phyloP scores from a whole-genome alignment of 257 asterid genomes.

The Nicotiana paniculata region DNA sequence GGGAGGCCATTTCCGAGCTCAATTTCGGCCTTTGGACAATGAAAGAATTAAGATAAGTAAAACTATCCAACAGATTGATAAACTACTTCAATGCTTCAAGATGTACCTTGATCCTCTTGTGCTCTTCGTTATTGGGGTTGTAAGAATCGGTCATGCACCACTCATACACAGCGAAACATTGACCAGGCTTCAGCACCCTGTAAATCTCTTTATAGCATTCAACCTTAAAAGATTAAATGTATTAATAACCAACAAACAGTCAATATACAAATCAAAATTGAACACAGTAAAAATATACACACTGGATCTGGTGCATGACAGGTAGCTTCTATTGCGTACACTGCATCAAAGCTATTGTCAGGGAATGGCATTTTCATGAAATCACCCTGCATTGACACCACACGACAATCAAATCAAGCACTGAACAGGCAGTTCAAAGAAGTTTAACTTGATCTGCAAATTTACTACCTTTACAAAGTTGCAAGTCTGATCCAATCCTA shows the following conservation, averaged over 20 bases:
- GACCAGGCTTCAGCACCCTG: slow-evolving; percentile 95
- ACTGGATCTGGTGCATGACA: slow-evolving; percentile 99
- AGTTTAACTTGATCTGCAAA: background rate
- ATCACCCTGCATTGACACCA: slow-evolving; percentile 61
- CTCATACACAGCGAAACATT: slow-evolving; percentile 93
- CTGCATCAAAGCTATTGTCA: slow-evolving; percentile 83
- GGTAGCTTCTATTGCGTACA: slow-evolving; percentile 96
- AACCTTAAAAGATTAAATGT: slow-evolving; percentile 38
- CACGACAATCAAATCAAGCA: slow-evolving; percentile 21
- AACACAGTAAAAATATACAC: slow-evolving; percentile 9
- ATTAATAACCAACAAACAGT: background rate
- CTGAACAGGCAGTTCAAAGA: background rate
- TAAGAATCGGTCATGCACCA: slow-evolving; percentile 97
- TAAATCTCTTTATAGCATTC: slow-evolving; percentile 90
- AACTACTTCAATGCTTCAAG: background rate
- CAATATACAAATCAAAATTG: background rate
- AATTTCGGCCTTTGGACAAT: slow-evolving; percentile 62
- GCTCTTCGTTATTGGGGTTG: slow-evolving; percentile 72
- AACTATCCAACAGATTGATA: background rate
- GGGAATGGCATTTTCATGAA: slow-evolving; percentile 98
- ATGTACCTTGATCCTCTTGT: slow-evolving; percentile 75
- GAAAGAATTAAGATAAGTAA: background rate
- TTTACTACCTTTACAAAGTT: slow-evolving; percentile 77
- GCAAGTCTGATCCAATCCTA: slow-evolving; percentile 70
- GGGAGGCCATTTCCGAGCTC: slow-evolving; percentile 29